A percentile compares a stretch with the other conserved stretches of the same genome.
Evolutionary conservation across 129 eudicot species (phyloP).

Genomic region (Flaveria robusta): DNA sequence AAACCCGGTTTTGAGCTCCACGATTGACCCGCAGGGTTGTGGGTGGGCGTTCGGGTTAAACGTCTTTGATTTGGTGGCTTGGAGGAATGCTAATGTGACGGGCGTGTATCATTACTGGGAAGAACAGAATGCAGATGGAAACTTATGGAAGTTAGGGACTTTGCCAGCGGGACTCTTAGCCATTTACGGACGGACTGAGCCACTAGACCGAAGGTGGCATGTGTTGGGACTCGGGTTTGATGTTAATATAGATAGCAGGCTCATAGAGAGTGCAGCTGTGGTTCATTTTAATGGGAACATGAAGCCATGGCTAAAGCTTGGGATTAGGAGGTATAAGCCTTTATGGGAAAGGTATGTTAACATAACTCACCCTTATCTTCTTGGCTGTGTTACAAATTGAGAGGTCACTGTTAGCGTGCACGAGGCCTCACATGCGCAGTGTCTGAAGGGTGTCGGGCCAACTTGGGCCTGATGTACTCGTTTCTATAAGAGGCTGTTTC

Average conservation of each 20-base stretch:
- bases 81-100: constrained; percentile 78
- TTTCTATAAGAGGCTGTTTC: too few species aligned
- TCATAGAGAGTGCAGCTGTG: constrained; percentile 89
- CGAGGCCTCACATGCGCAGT: too few species aligned
- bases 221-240: constrained; percentile 84
- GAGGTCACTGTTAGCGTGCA: constrained; percentile 18
- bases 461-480: too few species aligned
- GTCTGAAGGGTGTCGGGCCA: too few species aligned
- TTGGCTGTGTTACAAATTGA: constrained; percentile 64
- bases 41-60: constrained; percentile 98
- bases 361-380: constrained; percentile 54
- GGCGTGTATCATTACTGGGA: constrained; percentile 70
- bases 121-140: constrained; percentile 60
- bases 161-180: constrained; percentile 86
- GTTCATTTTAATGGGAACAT: constrained; percentile 81
- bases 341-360: constrained; percentile 77
- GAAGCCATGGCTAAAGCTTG: constrained; percentile 94
- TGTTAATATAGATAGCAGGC: constrained; percentile 67
- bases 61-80: constrained; percentile 79
- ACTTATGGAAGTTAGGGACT: constrained; percentile 85
- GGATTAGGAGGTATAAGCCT: constrained; percentile 63
- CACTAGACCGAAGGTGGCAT: constrained; percentile 95
- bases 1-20: constrained; percentile 73
- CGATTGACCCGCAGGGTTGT: constrained; percentile 90
- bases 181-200: constrained; percentile 87